phyloP scores from a whole-genome alignment of 2,329 filamentous ascomycete genomes.

The Fusarium denticulatum region DNA sequence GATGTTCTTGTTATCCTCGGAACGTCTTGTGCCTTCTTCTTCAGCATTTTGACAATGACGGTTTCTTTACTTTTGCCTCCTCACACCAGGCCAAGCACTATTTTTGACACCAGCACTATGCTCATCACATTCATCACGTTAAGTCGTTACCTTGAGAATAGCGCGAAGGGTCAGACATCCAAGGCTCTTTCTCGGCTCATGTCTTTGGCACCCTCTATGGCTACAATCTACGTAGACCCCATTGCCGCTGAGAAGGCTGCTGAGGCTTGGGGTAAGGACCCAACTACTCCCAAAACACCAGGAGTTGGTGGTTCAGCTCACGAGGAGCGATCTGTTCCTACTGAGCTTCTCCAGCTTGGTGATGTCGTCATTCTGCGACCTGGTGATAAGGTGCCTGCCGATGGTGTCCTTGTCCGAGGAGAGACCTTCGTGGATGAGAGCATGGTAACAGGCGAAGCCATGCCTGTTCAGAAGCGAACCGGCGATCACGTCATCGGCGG shows the following conservation, averaged over 20 bases:
- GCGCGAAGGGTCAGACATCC: slow-evolving; percentile 95
- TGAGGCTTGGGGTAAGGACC: slow-evolving; percentile 71
- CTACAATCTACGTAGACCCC: slow-evolving; percentile 93
- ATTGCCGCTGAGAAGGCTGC: slow-evolving; percentile 92
- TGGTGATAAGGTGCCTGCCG: slow-evolving; percentile 95
- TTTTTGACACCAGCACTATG: slow-evolving; percentile 99
- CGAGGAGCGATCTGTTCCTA: slow-evolving; percentile 89
- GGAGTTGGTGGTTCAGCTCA: slow-evolving; percentile 66
- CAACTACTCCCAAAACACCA: slow-evolving; percentile 23
- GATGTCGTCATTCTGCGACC: slow-evolving; percentile 93
- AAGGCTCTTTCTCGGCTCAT: slow-evolving; percentile 93
- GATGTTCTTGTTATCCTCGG: slow-evolving; percentile 94
- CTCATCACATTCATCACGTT: slow-evolving; percentile 94
- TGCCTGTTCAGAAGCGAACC: slow-evolving; percentile 90
- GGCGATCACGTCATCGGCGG: slow-evolving; percentile 86
- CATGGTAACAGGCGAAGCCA: slow-evolving; percentile 98
- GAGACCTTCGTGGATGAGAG: slow-evolving; percentile 97
- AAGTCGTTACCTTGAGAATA: slow-evolving; percentile 91
- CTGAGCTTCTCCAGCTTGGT: slow-evolving; percentile 91
- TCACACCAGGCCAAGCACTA: slow-evolving; percentile 83
- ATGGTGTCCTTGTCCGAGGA: slow-evolving; percentile 85
- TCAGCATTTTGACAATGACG: slow-evolving; percentile 87
- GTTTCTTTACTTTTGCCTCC: slow-evolving; percentile 80
- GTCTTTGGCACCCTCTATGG: slow-evolving; percentile 96
- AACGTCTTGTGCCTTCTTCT: slow-evolving; percentile 95